Conservation (phyloP, 2,329 filamentous ascomycete species). For the Ophiognomonia clavigignenti-juglandacearum region DNA sequence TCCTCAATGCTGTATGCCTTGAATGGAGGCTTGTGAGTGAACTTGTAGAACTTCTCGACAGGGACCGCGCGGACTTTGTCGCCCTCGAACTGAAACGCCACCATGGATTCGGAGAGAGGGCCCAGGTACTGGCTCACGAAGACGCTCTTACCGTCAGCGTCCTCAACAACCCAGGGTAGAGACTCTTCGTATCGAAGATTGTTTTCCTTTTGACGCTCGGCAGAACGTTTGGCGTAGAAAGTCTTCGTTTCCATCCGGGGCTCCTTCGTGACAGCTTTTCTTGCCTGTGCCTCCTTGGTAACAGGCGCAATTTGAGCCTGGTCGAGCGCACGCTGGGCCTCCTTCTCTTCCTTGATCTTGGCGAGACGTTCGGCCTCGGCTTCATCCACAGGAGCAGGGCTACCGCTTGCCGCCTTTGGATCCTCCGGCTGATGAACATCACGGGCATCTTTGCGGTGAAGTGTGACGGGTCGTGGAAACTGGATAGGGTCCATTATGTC, state of each 20-base stretch:
- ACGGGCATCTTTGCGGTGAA: slow-evolving; percentile 84
- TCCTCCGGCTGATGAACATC: slow-evolving; percentile 60
- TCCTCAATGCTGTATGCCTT: slow-evolving; percentile 76
- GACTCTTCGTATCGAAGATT: slow-evolving; percentile 88
- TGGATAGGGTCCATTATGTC: slow-evolving; percentile 68
- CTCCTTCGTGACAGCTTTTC: slow-evolving; percentile 53
- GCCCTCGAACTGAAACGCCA: slow-evolving; percentile 69
- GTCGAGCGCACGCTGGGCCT: slow-evolving; percentile 81
- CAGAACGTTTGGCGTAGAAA: slow-evolving; percentile 71
- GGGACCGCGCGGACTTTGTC: slow-evolving; percentile 79
- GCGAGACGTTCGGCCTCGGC: slow-evolving; percentile 61
- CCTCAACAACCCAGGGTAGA: slow-evolving; percentile 92
- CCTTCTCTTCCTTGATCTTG: slow-evolving; percentile 70
- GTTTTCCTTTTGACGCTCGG: slow-evolving; percentile 72
- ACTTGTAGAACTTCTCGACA: slow-evolving; percentile 92
- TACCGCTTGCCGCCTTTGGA: slow-evolving; percentile 50
- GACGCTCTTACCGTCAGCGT: slow-evolving; percentile 90
- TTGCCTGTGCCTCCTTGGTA: slow-evolving; percentile 50
- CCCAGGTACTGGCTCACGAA: slow-evolving; percentile 92
- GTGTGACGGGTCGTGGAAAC: slow-evolving; percentile 80
- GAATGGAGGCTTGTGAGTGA: slow-evolving; percentile 75
- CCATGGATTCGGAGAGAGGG: slow-evolving; percentile 78
- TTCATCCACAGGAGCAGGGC: slow-evolving; percentile 41
- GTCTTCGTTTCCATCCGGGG: slow-evolving; percentile 76
- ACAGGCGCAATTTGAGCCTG: slow-evolving; percentile 90